Evolutionary conservation across 257 asterid genomes (phyloP).

Genomic region (Fraxinus anomala): DNA sequence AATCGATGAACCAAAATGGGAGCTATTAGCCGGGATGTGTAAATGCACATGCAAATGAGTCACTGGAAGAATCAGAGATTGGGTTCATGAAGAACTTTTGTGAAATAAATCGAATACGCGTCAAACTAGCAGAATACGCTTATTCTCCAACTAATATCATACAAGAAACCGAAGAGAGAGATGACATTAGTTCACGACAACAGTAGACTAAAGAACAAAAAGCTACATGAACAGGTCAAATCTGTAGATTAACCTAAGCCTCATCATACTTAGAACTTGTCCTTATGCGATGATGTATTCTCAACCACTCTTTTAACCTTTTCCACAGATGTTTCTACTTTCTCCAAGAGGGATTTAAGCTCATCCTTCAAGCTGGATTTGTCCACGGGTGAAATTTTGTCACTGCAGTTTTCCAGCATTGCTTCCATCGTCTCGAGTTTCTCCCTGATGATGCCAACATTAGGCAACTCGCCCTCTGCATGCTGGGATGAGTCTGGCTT

Average conservation of each 20-base stretch:
- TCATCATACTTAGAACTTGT: background rate
- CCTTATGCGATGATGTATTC: constrained; percentile 20
- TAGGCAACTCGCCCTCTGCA: constrained; percentile 33
- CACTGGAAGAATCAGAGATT: background rate
- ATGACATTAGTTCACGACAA: background rate
- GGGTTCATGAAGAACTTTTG: background rate
- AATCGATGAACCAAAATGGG: too few relatives aligned
- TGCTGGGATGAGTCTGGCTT: constrained; percentile 20
- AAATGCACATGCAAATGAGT: background rate
- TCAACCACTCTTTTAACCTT: constrained; percentile 23
- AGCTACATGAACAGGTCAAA: background rate
- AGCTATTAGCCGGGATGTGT: background rate
- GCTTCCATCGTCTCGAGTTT: constrained; percentile 34
- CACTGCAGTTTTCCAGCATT: constrained; percentile 37
- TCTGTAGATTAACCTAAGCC: background rate
- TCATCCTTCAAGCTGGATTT: constrained; percentile 38
- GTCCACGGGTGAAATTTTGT: constrained; percentile 34
- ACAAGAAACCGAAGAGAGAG: constrained; percentile 5
- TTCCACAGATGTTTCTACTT: constrained; percentile 25
- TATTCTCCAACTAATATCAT: constrained; percentile 8
- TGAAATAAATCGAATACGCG: too few relatives aligned
- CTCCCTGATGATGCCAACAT: constrained; percentile 26
- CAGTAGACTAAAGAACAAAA: background rate
- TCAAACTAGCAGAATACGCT: background rate
- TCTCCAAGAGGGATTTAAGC: constrained; percentile 39